A percentile compares a stretch with the other conserved stretches of the same genome.
Conservation (phyloP, 208 protist genomes). For the Trypanosoma brucei region DNA sequence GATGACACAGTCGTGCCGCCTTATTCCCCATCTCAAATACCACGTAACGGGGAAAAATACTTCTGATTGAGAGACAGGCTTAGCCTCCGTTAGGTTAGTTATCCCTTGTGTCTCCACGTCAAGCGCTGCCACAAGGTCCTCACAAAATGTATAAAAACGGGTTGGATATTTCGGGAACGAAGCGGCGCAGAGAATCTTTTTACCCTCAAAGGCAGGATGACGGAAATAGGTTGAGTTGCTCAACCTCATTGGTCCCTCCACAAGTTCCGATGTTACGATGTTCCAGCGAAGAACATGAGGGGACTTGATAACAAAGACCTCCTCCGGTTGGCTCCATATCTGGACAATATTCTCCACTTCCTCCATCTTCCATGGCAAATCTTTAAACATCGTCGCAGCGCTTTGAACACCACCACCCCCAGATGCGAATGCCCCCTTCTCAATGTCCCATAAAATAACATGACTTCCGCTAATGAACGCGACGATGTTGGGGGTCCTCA, state of each 20-base stretch:
- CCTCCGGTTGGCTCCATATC: constrained; percentile 30
- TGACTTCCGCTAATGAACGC: constrained; percentile 39
- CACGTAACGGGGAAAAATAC: constrained; percentile 22
- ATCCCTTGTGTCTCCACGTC: background rate
- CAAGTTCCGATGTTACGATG: constrained; percentile 3
- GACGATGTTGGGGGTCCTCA: constrained; percentile 26
- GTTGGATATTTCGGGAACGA: constrained; percentile 25
- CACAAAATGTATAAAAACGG: constrained; percentile 33
- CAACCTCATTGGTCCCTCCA: constrained; percentile 19
- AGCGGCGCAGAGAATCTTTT: constrained; percentile 22
- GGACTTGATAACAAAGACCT: constrained; percentile 29
- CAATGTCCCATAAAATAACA: constrained; percentile 59
- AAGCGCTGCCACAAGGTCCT: constrained; percentile 17
- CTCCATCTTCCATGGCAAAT: constrained; percentile 34
- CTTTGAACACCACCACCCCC: constrained; percentile 11
- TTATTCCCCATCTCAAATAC: constrained; percentile 31
- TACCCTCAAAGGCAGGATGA: constrained; percentile 16
- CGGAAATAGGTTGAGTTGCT: constrained; percentile 21
- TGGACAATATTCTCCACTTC: constrained; percentile 38
- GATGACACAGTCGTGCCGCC: constrained; percentile 16
- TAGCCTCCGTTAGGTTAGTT: background rate
- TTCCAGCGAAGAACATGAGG: constrained; percentile 26
- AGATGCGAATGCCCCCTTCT: constrained; percentile 7
- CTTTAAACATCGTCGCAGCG: constrained; percentile 22
- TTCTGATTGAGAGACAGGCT: constrained; percentile 16